Percentiles rank a stretch among this genome's conserved stretches.
Evolutionary conservation across 139 green algal genomes (phyloP).

Genomic region (Micractinium sp.): DNA sequence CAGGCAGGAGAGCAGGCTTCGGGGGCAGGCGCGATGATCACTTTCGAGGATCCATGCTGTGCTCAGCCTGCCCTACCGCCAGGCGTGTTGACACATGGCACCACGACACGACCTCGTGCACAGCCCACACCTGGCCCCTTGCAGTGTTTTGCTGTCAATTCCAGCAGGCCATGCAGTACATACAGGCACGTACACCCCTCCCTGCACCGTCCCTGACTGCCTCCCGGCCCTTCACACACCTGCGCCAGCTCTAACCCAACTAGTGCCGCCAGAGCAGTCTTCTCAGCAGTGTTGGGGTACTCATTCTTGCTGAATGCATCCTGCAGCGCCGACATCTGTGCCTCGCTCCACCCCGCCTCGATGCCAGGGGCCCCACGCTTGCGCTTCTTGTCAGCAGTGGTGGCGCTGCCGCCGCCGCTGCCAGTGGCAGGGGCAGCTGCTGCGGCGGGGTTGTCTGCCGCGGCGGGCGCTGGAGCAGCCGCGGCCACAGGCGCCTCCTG

Average conservation of each 20-base stretch:
- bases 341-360: neutral
- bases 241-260: slow-evolving; percentile 19
- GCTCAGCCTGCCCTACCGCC: too few species aligned
- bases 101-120: too few species aligned
- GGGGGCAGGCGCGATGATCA: too few species aligned
- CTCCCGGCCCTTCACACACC: neutral
- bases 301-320: slow-evolving; percentile 9
- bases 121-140: too few species aligned
- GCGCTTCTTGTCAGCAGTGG: slow-evolving; percentile 24
- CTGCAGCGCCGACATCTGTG: slow-evolving; percentile 8
- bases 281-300: slow-evolving; percentile 27
- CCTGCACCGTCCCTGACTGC: too few species aligned
- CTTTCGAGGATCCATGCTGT: too few species aligned
- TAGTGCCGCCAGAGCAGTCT: slow-evolving; percentile 6
- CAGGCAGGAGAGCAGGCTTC: too few species aligned
- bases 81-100: too few species aligned
- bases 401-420: neutral
- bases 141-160: too few species aligned
- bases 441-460: neutral
- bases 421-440: neutral
- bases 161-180: neutral
- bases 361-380: slow-evolving; percentile 4
- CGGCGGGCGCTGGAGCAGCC: neutral
- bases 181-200: neutral
- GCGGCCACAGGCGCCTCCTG: neutral